Base-by-base conservation (phyloP, 2,329 filamentous ascomycete species). In the Thielaviopsis punctulata region DNA sequence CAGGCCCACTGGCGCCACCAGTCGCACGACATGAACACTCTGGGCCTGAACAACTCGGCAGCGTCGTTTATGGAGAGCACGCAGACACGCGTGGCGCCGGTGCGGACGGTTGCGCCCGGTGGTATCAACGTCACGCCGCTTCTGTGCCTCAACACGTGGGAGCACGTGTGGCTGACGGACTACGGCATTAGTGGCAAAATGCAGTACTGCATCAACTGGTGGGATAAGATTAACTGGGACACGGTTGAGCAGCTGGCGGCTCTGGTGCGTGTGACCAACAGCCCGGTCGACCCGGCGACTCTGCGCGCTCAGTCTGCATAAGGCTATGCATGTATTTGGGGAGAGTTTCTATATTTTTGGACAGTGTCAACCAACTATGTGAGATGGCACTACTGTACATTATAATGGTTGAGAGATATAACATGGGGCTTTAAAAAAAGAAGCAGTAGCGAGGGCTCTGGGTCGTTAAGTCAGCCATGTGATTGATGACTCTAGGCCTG, bases 91-190 rank as follows among this genome's bases (percentile, higher is more conserved):
- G 50, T 43, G 4, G 27, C 33, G 25, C 51, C 53, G n/a, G 54
- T 57, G 23, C 60, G 56, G 55, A 62, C 59, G 56, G 59, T 62
- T 49, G 55, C 51, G 13, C 80, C 83, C 1, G 84, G 83, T 39
- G 82, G 81, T 54, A 74, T 79, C 57, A 75, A 83, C 48, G 66
- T 89, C 30, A 72, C 79, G 53, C 89, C 90, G 12, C 72, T 96
- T 56, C 70, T 98, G 60, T 95, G 90, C 64, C 76, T 96, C 55
- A 96, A 88, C 69, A 95, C 88, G 4, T 98, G 92, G 92, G 83
- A 96, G 71, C 92, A 96, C 68, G 82, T 84, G 8, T 98, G 85
- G 79, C 69, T 96, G 64, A 76, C 77, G 52, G 88, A 96, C 65
- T 95, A 85, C 66, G 77, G 77, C 49, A 63, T 80, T 25, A 73